Conservation (phyloP, 202 grass and related monocot genomes). For the Setaria italica region DNA sequence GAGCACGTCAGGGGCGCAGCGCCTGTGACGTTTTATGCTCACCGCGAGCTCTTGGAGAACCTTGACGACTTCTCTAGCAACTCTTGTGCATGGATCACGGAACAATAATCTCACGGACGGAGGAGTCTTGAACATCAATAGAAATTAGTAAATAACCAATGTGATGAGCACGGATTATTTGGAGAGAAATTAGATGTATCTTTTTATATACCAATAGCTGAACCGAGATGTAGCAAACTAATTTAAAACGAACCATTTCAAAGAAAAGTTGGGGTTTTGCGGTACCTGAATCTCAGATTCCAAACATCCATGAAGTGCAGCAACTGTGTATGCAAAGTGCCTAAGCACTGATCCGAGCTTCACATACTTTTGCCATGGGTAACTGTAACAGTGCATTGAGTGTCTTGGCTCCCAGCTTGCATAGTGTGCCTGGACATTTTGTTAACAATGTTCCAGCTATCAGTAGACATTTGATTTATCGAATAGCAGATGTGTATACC, state of each 20-base stretch:
- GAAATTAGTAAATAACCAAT: not conserved
- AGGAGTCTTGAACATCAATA: conserved; percentile 61
- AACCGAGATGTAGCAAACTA: not conserved
- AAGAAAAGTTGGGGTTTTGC: conserved; percentile 7
- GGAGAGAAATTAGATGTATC: not conserved
- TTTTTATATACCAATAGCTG: not conserved
- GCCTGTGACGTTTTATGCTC: conserved; percentile 62
- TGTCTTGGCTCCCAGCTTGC: conserved; percentile 98
- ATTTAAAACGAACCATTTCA: conserved; percentile 19
- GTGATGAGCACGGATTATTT: conserved; percentile 38
- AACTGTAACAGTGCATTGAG: conserved; percentile 86
- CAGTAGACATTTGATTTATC: conserved; percentile 23
- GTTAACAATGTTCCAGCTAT: conserved; percentile 24
- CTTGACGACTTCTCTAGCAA: conserved; percentile 80
- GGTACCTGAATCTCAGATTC: conserved; percentile 96
- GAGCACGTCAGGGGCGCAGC: conserved; percentile 76
- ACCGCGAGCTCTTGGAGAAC: conserved; percentile 82
- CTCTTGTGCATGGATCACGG: conserved; percentile 73
- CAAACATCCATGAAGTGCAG: conserved; percentile 90
- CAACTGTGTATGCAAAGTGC: conserved; percentile 87
- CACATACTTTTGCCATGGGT: conserved; percentile 94
- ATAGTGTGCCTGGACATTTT: conserved; percentile 74
- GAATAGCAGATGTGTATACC: not conserved
- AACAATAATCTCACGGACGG: conserved; percentile 72
- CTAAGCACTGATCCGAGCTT: conserved; percentile 87